Evolutionary conservation across 768 basidiomycete species (phyloP), one percentile per base, ranked within the genome.

Genomic region (Cyclocybe aegerita): DNA sequence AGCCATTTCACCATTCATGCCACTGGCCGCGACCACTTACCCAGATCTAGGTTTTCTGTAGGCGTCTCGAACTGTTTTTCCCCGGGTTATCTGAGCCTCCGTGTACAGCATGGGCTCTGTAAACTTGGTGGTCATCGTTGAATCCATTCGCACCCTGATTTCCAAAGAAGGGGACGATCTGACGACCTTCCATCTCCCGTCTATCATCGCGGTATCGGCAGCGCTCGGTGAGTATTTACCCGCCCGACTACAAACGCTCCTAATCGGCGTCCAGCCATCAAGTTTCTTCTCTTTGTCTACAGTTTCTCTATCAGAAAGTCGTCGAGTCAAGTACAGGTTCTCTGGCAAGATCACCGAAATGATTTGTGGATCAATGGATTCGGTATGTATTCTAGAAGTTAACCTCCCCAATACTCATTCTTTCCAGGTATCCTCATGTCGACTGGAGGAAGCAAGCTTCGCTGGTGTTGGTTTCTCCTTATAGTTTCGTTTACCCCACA

Each of bases 321-420:
- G 55, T 93, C 90, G 5, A 94, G 90, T 60, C 97, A 99, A 69
- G 96, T 99, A 2, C 81, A 82, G 40, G 83, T 97, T n/a, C 79
- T 97, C 29, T 98, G 93, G 93, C 91, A 97, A 67, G 96, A 98
- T 63, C 95, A 98, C 57, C 77, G 95, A 57, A 98, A 94, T 60
- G 96, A 96, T 61, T 64, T 93, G n/a, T 90, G 83, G 64, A 84
- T 93, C 64, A 93, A 93, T 60, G 72, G 79, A 17, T 88, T 90
- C 53, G 86, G 87, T 86, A 53, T 32, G 76, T 48, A 3, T 29
- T n/a, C 12, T 29, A n/a, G 11, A 40, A 39, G 16, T 35, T n/a
- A 37, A 5, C 38, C 53, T 29, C 29, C 10, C 34, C 11, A 29
- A 43, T n/a, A 40, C 46, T 48, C 16, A 51, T 40, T 40, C 36